A percentile compares a stretch with the other conserved stretches of the same genome.
These are phyloP conservation scores for Escallonia herrerae DNA, from an alignment of 129 eudicot genomes.

Conservation along the genomic window DNA sequence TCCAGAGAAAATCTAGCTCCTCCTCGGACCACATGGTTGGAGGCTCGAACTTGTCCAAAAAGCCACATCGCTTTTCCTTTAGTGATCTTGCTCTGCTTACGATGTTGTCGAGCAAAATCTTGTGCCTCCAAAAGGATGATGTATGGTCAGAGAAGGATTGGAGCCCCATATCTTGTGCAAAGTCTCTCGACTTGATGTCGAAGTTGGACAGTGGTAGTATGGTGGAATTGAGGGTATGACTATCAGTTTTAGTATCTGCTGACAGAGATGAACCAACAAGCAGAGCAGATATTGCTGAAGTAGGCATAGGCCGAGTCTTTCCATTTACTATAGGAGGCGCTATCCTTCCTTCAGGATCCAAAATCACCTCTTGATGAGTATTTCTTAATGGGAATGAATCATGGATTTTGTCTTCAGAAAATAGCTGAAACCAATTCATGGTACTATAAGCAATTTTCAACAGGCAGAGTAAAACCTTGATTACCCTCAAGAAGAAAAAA, in stretches of 20 bases:
- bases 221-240: conserved; percentile 8
- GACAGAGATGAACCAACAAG: conserved; percentile 27
- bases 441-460: too few species aligned
- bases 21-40: conserved; percentile 58
- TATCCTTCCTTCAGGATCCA: conserved; percentile 20
- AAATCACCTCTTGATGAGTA: conserved; percentile 9
- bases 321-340: conserved; percentile 1
- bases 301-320: conserved; percentile 14
- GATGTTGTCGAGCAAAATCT: conserved; percentile 54
- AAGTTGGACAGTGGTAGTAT: conserved; percentile 21
- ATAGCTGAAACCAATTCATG: conserved; percentile 29
- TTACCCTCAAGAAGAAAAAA: not conserved
- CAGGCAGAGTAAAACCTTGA: conserved; percentile 1
- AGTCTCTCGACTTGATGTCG: conserved; percentile 20
- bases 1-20: conserved; percentile 74
- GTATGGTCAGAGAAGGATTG: conserved; percentile 30
- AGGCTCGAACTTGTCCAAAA: conserved; percentile 26
- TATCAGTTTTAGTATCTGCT: conserved; percentile 13
- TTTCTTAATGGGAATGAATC: conserved; percentile 9
- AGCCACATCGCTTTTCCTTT: conserved; percentile 31
- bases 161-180: conserved; percentile 21
- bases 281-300: conserved; percentile 22
- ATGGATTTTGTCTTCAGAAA: conserved; percentile 33
- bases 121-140: conserved; percentile 42
- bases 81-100: conserved; percentile 45